A percentile compares a stretch with the other conserved stretches of the same genome.
phyloP scores from a whole-genome alignment of 2,329 filamentous ascomycete genomes.

The Bisporella sp. region DNA sequence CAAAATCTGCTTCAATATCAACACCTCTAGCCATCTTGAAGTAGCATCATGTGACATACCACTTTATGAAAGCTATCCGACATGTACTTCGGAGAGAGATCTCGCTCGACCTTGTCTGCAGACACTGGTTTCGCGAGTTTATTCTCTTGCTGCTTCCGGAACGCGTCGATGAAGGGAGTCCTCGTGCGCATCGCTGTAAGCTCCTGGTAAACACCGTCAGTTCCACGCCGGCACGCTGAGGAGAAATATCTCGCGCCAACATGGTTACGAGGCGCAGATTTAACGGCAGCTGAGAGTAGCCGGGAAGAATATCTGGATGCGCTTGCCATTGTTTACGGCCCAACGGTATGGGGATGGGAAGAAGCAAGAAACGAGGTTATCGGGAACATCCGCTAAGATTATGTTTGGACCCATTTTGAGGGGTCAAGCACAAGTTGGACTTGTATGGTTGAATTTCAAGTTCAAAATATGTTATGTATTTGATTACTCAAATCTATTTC shows the following conservation, averaged over 20 bases:
- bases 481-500: too few species aligned
- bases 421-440: too few species aligned
- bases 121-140: neutral
- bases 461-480: too few species aligned
- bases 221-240: neutral
- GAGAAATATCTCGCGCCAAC: neutral
- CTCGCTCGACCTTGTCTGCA: constrained; percentile 32
- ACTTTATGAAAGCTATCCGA: constrained; percentile 58
- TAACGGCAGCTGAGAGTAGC: too few species aligned
- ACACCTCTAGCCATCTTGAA: neutral
- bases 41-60: constrained; percentile 34
- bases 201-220: constrained; percentile 23
- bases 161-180: constrained; percentile 63
- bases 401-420: too few species aligned
- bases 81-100: constrained; percentile 58
- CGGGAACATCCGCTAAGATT: too few species aligned
- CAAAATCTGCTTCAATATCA: constrained; percentile 39
- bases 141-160: constrained; percentile 41
- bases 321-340: too few species aligned
- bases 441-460: too few species aligned
- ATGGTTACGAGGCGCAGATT: neutral
- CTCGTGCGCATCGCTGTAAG: constrained; percentile 52
- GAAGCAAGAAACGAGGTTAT: too few species aligned
- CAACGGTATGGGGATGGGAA: too few species aligned
- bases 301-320: too few species aligned